phyloP scores from a whole-genome alignment of 1,139 yeast genomes.

The Hansenula sp. region DNA sequence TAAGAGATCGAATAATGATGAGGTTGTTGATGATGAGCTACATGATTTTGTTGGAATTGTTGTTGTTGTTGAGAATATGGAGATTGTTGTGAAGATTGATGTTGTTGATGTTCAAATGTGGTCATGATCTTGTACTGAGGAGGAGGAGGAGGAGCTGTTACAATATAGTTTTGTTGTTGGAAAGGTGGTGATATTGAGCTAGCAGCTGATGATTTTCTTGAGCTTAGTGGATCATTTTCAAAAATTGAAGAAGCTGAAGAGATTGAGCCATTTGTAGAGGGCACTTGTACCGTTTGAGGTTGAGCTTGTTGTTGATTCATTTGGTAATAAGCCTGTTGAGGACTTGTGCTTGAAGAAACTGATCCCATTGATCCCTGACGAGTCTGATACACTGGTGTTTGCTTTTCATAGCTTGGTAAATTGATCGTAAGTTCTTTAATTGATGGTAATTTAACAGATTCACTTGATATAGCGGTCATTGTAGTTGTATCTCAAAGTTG shows the following conservation, averaged over 20 bases:
- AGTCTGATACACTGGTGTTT: not conserved
- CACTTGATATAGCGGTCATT: no score
- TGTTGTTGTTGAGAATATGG: not conserved
- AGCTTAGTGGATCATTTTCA: not conserved
- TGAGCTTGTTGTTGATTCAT: not conserved
- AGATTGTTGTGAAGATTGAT: not conserved
- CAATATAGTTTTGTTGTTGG: not conserved
- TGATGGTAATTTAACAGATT: constrained; percentile 12
- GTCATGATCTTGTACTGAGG: not conserved
- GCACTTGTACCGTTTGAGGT: not conserved
- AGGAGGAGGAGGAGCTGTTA: not conserved
- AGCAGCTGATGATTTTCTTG: constrained; percentile 1
- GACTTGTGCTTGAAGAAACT: not conserved
- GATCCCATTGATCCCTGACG: not conserved
- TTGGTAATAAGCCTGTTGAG: not conserved
- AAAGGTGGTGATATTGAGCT: constrained; percentile 1
- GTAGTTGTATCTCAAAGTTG: no score
- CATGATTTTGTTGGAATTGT: not conserved
- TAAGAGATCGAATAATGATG: not conserved
- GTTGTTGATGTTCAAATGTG: not conserved
- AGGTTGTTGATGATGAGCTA: constrained; percentile 1
- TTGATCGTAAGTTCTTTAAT: constrained; percentile 15
- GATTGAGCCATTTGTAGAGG: not conserved
- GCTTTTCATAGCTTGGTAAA: not conserved
- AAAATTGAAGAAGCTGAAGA: constrained; percentile 1